Base-by-base conservation (phyloP, 305 asterid genomes). In the Fraxinus paxiana region DNA sequence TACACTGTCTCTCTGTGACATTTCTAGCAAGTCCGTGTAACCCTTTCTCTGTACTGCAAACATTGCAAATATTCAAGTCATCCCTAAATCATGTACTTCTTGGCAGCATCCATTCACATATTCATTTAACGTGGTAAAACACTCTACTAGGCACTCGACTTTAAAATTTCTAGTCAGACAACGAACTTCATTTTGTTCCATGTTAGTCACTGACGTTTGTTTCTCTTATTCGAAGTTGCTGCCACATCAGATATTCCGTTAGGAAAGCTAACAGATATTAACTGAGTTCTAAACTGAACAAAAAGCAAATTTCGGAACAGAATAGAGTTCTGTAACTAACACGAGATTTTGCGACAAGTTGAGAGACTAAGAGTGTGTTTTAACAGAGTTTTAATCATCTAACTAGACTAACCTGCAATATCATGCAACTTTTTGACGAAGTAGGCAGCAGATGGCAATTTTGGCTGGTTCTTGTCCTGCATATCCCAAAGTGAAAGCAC, bases 11-110 rank as follows among this genome's bases (percentile, higher is more conserved):
- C 89, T 91, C 90, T 88, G 71, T 56, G 92, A 78, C 77, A 85
- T 82, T 56, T 87, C 97, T 88, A 91, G 98, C 82, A 93, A 85
- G 84, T 91, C 97, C 26, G 85, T 41, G 54, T 91, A 93, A 71
- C 96, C 97, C 85, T 87, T 92, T 84, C 89, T 93, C 89, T 92
- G 97, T 76, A 83, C 94, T 90, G 91, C 76, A 75, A 80, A 78
- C 15, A 75, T 7, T 13, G 75, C 56, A 80, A 43, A 20, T 75
- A 59, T 81, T 79, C 63, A 15, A 35, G 46, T 75, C 33, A 54
- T 79, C 46, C 75, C 9, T 73, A 41, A 22, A 37, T 37, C 70
- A 73, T 63, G 33, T 24, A 67, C 22, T 76, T 56, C 30, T 75
- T 6, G 30, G 0, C 54, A 61, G 67, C 63, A 75, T 75, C 37